Evolutionary conservation across 2,329 filamentous ascomycete species (phyloP), one percentile per base, ranked within the genome.

Genomic region (Epichloe sylvatica): DNA sequence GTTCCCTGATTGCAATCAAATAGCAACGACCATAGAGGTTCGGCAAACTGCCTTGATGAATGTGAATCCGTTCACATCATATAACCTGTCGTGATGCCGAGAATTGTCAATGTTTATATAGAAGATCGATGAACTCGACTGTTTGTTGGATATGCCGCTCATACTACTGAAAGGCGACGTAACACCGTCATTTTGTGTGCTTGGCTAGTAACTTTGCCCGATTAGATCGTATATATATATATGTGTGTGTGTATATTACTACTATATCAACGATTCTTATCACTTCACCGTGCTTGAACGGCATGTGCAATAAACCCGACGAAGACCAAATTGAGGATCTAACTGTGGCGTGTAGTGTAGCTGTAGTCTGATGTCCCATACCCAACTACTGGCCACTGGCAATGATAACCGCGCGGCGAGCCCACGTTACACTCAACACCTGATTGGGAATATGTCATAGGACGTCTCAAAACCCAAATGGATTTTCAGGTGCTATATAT

Each of bases 401-500:
- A 21, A 34, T 7, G 6, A 5, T 17, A 45, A 17, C 25, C 6
- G 42, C 42, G 9, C n/a, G 42, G 6, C n/a, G 30, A 30, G 30
- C 30, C 35, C 15, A 37, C 15, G 35, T 37, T 37, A n/a, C 13
- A 37, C 15, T 37, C 15, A 37, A 37, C 35, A n/a, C 5, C 35
- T 37, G 15, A n/a, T 37, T 13, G 13, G 11, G 30, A 33, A 25
- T 33, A 11, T 33, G 15, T 39, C 11, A 30, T 12, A 3, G 5
- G 7, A 17, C 15, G 38, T 12, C 23, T 60, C 58, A 73, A 55
- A 77, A 77, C 21, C 74, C 74, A 55, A 77, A 77, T 1, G 74
- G 74, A 54, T 77, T 77, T 53, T 76, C 65, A 12, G 74, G 74
- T 33, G 74, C 74, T 76, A 37, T 15, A 41, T 13, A 21, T 30